Base-by-base conservation (phyloP, 495 filamentous ascomycete genomes). In the Podospora didyma region DNA sequence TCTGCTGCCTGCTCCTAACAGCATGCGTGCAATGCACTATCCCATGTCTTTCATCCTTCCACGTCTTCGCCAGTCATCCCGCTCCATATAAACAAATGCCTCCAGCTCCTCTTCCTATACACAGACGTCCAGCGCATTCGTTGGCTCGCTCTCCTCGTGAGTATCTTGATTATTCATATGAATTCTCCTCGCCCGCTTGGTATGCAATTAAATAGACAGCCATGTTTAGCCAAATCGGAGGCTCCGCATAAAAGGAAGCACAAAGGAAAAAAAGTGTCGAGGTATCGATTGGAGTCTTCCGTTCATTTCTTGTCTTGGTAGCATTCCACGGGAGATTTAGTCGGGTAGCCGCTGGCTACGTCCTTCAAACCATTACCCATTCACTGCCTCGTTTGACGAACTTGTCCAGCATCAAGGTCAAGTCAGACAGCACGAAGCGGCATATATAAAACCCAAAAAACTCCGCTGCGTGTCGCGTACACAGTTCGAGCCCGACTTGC, bases 401-500 rank as follows among this genome's bases (percentile, higher is more conserved):
- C 71, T 97, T 98, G 71, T 98, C 94, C 66, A 97, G 78, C 76
- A 98, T 81, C 68, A 96, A 65, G 41, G 84, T 79, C 57, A 98
- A 75, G 71, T 98, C 94, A 7, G 87, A 78, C 46, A 97, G 71
- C 26, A 90, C 91, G 68, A 97, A 98, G 16, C 95, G 89, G 70
- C 93, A 97, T 17, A 98, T 79, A 68, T 91, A 97, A 72, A 98
- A 96, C 26, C 86, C 92, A 69, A 98, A 98, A 74, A 98, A 98
- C 66, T 97, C 94, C 28, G 95, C 90, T 10, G 94, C 95, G 72
- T 97, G 93, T 19, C 92, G 84, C 26, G 90, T 89, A 69, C 90
- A 91, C 17, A 97, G 81, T 71, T 98, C 95, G 26, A 98, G 80
- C 17, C 94, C 95, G 51, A 97, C 90, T 62, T 96, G 90, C 23